A percentile compares a stretch with the other conserved stretches of the same genome.
These are phyloP conservation scores for Melastoma malabathricum DNA, from an alignment of 345 rosid species.

Conservation along the genomic window DNA sequence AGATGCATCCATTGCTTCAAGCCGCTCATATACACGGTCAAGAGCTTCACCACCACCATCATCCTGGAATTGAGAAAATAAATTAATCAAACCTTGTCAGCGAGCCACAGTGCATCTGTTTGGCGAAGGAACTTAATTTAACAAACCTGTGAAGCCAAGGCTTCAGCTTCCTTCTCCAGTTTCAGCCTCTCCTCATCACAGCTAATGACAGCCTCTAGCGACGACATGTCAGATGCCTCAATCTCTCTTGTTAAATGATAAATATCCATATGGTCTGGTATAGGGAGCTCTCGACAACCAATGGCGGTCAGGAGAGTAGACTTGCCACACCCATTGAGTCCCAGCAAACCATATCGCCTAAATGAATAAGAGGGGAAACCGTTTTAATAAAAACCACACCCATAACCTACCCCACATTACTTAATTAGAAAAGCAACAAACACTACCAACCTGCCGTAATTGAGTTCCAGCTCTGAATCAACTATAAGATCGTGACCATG, in stretches of 20 bases:
- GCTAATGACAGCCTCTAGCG: constrained; percentile 74
- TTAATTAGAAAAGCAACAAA: neutral
- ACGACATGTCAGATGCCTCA: constrained; percentile 93
- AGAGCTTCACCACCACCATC: constrained; percentile 97
- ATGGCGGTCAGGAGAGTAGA: constrained; percentile 83
- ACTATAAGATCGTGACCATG: constrained; percentile 95
- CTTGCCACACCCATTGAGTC: constrained; percentile 96
- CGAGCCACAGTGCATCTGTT: neutral
- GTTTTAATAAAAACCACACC: too few species aligned
- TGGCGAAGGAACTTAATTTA: too few species aligned
- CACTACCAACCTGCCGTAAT: constrained; percentile 64
- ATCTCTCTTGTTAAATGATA: constrained; percentile 78
- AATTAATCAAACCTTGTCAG: neutral
- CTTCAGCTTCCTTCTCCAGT: constrained; percentile 86
- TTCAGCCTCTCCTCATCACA: constrained; percentile 92
- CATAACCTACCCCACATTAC: neutral
- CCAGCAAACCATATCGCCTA: constrained; percentile 95
- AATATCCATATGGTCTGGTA: constrained; percentile 95
- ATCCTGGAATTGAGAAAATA: constrained; percentile 29
- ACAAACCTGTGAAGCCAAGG: constrained; percentile 54
- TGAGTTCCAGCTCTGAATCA: constrained; percentile 88
- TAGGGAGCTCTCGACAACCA: constrained; percentile 81
- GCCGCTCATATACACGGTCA: constrained; percentile 76
- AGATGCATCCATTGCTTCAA: constrained; percentile 84
- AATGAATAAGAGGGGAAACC: neutral